phyloP scores from a whole-genome alignment of 129 eudicot genomes.

The Lonicera japonica region DNA sequence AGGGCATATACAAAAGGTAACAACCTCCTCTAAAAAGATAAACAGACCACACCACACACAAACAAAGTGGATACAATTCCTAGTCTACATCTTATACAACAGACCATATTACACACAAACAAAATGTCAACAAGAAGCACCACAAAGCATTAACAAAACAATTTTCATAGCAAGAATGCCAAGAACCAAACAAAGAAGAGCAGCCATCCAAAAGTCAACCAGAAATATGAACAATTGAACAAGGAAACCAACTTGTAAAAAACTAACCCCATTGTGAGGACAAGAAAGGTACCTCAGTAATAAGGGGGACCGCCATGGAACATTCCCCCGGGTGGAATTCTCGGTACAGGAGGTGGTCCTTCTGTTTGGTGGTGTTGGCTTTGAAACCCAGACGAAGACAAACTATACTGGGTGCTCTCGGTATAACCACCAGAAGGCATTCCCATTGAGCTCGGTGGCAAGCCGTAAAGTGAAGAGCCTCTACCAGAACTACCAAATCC shows the following conservation, averaged over 20 bases:
- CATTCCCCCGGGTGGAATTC: constrained; percentile 51
- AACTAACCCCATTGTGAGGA: neutral
- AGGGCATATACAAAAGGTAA: too few relatives aligned
- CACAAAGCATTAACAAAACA: too few relatives aligned
- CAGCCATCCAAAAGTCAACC: neutral
- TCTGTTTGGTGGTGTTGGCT: constrained; percentile 41
- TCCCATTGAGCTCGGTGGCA: constrained; percentile 36
- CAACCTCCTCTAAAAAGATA: too few relatives aligned
- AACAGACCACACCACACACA: too few relatives aligned
- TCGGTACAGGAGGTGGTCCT: constrained; percentile 43
- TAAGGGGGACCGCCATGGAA: constrained; percentile 36
- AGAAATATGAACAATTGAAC: neutral
- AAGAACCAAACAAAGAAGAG: neutral
- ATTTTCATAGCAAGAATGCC: neutral
- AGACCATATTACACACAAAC: too few relatives aligned
- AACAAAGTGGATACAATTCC: too few relatives aligned
- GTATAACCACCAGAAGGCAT: constrained; percentile 39
- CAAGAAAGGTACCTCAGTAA: constrained; percentile 37
- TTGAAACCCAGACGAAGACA: constrained; percentile 40
- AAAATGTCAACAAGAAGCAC: too few relatives aligned
- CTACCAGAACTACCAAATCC: constrained; percentile 30
- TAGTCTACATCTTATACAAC: too few relatives aligned
- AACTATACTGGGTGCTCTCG: constrained; percentile 34
- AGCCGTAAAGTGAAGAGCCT: constrained; percentile 30
- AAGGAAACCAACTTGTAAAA: neutral